Evolutionary conservation across 139 green algal genomes (phyloP).

Genomic region (Edaphochlamys debaryana): DNA sequence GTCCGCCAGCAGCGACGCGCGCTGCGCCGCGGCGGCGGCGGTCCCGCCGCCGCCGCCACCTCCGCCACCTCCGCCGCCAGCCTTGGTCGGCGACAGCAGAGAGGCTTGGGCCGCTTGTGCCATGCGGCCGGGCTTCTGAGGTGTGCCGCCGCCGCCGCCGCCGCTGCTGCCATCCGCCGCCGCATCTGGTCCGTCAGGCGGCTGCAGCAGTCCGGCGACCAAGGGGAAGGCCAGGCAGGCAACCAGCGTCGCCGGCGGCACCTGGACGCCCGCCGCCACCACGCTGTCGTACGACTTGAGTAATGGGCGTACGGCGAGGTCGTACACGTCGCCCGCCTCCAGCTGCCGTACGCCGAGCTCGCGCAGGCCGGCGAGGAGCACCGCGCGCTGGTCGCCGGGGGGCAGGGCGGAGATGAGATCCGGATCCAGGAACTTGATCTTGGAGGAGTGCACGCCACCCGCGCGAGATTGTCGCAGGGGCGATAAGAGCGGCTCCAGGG

Average conservation of each 20-base stretch:
- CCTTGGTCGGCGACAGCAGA: no score
- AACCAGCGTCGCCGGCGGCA: neutral
- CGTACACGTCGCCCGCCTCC: slow-evolving; percentile 9
- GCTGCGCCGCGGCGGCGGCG: neutral
- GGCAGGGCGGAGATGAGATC: neutral
- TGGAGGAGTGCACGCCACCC: neutral
- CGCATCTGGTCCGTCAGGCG: no score
- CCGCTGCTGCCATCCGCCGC: no score
- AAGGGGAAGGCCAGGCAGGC: slow-evolving; percentile 18
- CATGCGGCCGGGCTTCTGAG: no score
- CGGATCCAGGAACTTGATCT: neutral
- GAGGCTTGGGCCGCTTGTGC: no score
- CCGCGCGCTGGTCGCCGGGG: slow-evolving; percentile 1
- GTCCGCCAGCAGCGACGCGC: neutral
- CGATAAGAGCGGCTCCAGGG: no score
- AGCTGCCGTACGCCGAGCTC: slow-evolving; percentile 17
- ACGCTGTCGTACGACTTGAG: neutral
- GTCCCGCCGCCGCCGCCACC: no score
- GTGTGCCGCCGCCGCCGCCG: no score
- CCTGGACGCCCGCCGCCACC: neutral
- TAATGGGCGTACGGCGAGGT: slow-evolving; percentile 2
- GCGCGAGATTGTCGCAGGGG: no score
- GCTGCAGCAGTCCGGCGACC: neutral
- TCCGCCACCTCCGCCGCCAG: neutral
- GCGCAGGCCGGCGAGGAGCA: slow-evolving; percentile 11